Base-by-base conservation (phyloP, 2,329 filamentous ascomycete genomes). In the Penicillium sp. region DNA sequence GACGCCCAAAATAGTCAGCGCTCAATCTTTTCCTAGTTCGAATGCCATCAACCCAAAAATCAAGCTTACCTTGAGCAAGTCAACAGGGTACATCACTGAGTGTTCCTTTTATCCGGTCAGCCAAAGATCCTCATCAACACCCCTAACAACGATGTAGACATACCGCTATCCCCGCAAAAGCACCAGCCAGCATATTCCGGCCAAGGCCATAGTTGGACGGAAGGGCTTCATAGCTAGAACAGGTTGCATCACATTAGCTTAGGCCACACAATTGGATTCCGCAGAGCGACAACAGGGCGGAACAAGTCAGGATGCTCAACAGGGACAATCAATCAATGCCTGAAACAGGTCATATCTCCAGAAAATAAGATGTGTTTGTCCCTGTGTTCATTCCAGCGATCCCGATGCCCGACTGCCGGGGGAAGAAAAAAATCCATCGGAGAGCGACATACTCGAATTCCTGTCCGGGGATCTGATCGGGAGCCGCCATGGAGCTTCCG, bases 81-180 rank as follows among this genome's bases (percentile, higher is more conserved):
- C 93, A 66, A 98, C 87, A 19, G 93, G 93, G 68, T 98, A 98
- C 93, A 98, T 97, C 64, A 95, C 90, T 52, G 91, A 94, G 72
- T 97, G 91, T 75, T 97, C 91, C 90, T 96, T 61, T 50, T 60
- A 57, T 45, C 45, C 43, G 54, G 55, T 58, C 45, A 52, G 61
- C 34, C 43, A 29, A 46, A 46, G 51, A 26, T 38, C 39, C 39
- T 37, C 47, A 31, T 21, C 28, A n/a, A 19, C 9, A 29, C 19
- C 19, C 10, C 22, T 19, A 29, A 45, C 13, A 24, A 44, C 35
- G 39, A 35, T 31, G 37, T 44, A 34, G 60, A 68, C 84, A 62
- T 83, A 94, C 88, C 64, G 90, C 88, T 73, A 96, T 94, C 61
- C 93, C 93, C 52, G 93, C 93, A 73, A 97, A 96, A 60, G 93